Conservation (phyloP, 1,284 basidiomycete species). For the Puccinia polysora region DNA sequence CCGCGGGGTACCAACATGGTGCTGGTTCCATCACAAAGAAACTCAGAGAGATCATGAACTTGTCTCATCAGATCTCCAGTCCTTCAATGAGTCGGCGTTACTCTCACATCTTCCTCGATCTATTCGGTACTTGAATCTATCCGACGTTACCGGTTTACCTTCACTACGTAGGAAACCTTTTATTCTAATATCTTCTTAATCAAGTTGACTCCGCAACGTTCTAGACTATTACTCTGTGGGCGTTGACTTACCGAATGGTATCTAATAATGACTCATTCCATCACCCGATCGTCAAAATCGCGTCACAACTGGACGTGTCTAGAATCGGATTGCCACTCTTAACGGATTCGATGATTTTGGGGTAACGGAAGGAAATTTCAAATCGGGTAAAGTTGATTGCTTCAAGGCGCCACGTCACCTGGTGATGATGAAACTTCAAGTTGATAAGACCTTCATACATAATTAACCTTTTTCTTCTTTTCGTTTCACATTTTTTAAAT, state of each 20-base stretch:
- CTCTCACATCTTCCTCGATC: constrained; percentile 22
- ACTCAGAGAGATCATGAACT: background rate
- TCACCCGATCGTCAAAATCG: background rate
- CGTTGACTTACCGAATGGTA: too few species aligned
- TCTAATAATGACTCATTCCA: too few species aligned
- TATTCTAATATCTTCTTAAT: too few species aligned
- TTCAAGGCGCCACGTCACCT: too few species aligned
- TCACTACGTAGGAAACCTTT: constrained; percentile 22
- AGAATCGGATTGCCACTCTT: constrained; percentile 1
- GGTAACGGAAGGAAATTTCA: background rate
- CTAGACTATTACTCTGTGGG: too few species aligned
- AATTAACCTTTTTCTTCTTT: too few species aligned
- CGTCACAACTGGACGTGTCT: too few species aligned
- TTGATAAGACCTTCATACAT: too few species aligned
- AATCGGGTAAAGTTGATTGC: constrained; percentile 9
- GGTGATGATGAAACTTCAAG: too few species aligned
- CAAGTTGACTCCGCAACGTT: too few species aligned
- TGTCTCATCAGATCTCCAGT: background rate
- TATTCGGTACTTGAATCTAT: constrained; percentile 19
- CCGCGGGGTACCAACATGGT: too few species aligned
- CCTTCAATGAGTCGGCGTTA: background rate
- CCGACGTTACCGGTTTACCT: constrained; percentile 14
- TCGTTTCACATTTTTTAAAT: too few species aligned
- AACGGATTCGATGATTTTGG: background rate
- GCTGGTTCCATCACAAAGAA: background rate